Conservation (phyloP, 1,139 yeast genomes). For the Geotrichum reessii region DNA sequence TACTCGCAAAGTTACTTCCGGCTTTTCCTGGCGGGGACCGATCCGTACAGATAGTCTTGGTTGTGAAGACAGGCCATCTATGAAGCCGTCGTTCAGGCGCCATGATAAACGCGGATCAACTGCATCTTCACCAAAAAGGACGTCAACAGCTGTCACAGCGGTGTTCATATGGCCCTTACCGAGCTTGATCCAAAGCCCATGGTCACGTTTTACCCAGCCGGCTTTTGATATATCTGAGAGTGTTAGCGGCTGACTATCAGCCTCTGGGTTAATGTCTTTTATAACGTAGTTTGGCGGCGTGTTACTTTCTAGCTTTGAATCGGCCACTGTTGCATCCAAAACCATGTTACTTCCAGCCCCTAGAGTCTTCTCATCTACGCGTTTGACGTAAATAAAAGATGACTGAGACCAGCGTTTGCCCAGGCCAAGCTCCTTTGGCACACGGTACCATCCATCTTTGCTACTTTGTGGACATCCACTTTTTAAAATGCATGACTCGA, state of each 20-base stretch:
- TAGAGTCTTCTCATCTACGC: slow-evolving; percentile 29
- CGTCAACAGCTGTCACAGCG: slow-evolving; percentile 48
- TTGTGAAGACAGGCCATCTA: slow-evolving; percentile 21
- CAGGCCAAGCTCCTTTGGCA: slow-evolving; percentile 36
- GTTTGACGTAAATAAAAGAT: slow-evolving; percentile 29
- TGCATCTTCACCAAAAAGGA: slow-evolving; percentile 67
- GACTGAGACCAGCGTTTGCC: slow-evolving; percentile 31
- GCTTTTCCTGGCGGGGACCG: slow-evolving; percentile 36
- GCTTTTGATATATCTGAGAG: slow-evolving; percentile 14
- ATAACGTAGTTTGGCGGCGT: slow-evolving; percentile 22
- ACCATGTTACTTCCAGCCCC: slow-evolving; percentile 27
- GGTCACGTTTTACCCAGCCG: slow-evolving; percentile 39
- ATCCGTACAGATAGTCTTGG: slow-evolving; percentile 37
- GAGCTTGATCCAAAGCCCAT: slow-evolving; percentile 49
- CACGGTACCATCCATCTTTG: slow-evolving; percentile 31
- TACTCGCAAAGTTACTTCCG: slow-evolving; percentile 36
- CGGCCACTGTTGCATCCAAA: slow-evolving; percentile 28
- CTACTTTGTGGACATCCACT: slow-evolving; percentile 26
- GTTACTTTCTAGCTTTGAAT: slow-evolving; percentile 6
- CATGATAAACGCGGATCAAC: slow-evolving; percentile 75
- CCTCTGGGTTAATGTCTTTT: slow-evolving; percentile 21
- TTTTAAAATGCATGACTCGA: slow-evolving; percentile 29
- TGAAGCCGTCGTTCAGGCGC: slow-evolving; percentile 42
- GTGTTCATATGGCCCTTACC: slow-evolving; percentile 36
- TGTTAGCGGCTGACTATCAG: slow-evolving; percentile 7